Conservation (phyloP, 768 basidiomycete genomes). For the Flagelloscypha sp. region DNA sequence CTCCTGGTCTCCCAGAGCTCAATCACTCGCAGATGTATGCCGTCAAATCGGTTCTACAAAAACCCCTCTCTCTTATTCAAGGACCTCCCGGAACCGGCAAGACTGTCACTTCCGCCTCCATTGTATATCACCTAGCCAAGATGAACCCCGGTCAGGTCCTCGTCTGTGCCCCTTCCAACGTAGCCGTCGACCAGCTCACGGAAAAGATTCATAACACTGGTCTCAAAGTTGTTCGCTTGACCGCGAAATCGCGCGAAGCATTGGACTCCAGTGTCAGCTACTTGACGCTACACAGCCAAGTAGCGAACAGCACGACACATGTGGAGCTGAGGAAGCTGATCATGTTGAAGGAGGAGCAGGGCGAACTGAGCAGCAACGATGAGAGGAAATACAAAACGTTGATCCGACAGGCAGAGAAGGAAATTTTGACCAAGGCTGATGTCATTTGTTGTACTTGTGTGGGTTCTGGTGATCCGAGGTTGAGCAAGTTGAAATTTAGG, state of each 20-base stretch:
- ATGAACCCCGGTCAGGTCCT: conserved; percentile 99
- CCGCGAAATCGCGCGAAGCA: conserved; percentile 97
- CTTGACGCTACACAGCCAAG: conserved; percentile 94
- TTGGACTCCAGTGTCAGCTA: conserved; percentile 93
- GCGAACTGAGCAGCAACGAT: conserved; percentile 92
- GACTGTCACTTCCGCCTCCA: conserved; percentile 97
- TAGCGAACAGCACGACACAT: conserved; percentile 92
- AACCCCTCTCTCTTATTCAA: conserved; percentile 95
- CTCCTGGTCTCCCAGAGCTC: conserved; percentile 93
- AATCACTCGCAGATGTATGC: conserved; percentile 99
- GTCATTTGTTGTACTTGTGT: conserved; percentile 99
- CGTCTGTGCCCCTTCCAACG: conserved; percentile 97
- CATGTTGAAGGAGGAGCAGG: conserved; percentile 95
- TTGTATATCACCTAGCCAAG: conserved; percentile 97
- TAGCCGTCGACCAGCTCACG: conserved; percentile 97
- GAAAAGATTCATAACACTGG: conserved; percentile 99
- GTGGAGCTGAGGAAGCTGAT: conserved; percentile 97
- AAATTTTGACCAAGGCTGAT: conserved; percentile 90
- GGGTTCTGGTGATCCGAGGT: conserved; percentile 91
- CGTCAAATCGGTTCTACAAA: conserved; percentile 97
- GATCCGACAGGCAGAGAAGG: conserved; percentile 93
- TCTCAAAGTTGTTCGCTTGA: conserved; percentile 93
- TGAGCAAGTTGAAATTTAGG: conserved; percentile 96
- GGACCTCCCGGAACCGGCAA: conserved; percentile 98
- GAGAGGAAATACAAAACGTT: conserved; percentile 97